Evolutionary conservation across 2,329 filamentous ascomycete species (phyloP), one percentile per base, ranked within the genome.

Genomic region (Ceratocystis albifundus): DNA sequence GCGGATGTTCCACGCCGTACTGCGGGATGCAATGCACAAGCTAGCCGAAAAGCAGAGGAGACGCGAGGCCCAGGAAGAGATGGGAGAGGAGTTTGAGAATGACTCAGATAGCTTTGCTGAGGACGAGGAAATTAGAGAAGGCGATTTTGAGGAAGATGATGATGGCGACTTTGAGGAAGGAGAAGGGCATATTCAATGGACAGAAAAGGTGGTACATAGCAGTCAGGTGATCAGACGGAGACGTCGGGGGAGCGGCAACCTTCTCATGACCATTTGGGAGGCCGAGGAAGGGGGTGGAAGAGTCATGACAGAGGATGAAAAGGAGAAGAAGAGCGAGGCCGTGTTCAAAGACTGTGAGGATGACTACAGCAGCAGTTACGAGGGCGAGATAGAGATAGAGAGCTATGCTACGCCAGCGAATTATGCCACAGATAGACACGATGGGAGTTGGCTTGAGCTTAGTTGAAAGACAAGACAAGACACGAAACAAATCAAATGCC

Each of bases 261-360:
- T 45, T 7, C 59, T 62, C 4, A 45, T 44, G 32, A 62, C 59
- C 10, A 62, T 62, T 41, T 62, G 59, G 59, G 59, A 62, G 41
- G 32, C 25, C 4, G 36, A 62, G 59, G 59, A 62, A n/a, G 28
- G 61, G 30, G 8, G 17, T 15, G 22, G 36, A 2, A 22, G 41
- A 20, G 32, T 1, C 4, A 62, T 22, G 61, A 28, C 6, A 22
- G 12, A 15, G 8, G 17, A 50, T 17, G 61, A 15, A 15, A 2
- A 25, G n/a, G 44, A 45, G 1, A 17, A 22, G 59, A 32, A 45
- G 5, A 8, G 59, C 1, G 20, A 28, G 17, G 57, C 28, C 17
- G 25, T 2, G 1, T 22, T 44, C 36, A 15, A 62, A 20, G 57
- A 32, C 15, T 10, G 20, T 30, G 30, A 41, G 36, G 36, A 15